Base-by-base conservation (phyloP, 495 filamentous ascomycete species). In the Penicillium crystallinum region DNA sequence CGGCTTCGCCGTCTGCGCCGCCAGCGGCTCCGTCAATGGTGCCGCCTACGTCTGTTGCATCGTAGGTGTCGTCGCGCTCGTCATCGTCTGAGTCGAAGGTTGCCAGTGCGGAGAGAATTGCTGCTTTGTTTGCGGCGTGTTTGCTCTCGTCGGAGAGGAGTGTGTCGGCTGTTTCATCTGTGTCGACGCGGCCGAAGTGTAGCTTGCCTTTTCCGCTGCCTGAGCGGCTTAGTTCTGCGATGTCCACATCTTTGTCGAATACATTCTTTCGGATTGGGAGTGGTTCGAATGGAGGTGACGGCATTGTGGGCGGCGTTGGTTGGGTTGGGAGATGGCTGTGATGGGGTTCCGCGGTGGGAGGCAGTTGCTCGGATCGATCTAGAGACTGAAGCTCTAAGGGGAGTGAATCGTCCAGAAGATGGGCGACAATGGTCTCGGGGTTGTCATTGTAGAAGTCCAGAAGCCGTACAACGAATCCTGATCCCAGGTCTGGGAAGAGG, bases 61-160 rank as follows among this genome's bases (percentile, higher is more conserved):
- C 93, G 68, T 98, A 98, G 2, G 93, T 97, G 63, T 98, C 93
- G 70, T 98, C 93, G 30, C 90, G 85, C 71, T 98, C 93, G 70
- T 98, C 93, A 62, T 97, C 92, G 57, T 96, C 93, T 0, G 84
- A 85, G 72, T 97, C 92, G 61, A 97, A 96, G 5, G 88, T 81
- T 10, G 90, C 88, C 10, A 98, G 83, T 0, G 93, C 93, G 18
- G 93, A 86, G 11, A 96, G 78, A 63, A 98, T 97, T 29, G 90
- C 86, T 5, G 90, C 86, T 72, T 96, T 97, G 61, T 85, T 80
- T 33, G 80, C 72, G 23, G 83, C 77, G 27, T 78, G 77, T 33
- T 85, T 58, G 49, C 59, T 69, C 49, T 74, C 74, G 52, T 80
- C 72, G 19, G 73, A 59, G 35, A 83, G 77, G 46, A 86, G 59